Evolutionary conservation across 805 yeast genomes (phyloP), one percentile per base, ranked within the genome.

Genomic region (Teunomyces atbi): DNA sequence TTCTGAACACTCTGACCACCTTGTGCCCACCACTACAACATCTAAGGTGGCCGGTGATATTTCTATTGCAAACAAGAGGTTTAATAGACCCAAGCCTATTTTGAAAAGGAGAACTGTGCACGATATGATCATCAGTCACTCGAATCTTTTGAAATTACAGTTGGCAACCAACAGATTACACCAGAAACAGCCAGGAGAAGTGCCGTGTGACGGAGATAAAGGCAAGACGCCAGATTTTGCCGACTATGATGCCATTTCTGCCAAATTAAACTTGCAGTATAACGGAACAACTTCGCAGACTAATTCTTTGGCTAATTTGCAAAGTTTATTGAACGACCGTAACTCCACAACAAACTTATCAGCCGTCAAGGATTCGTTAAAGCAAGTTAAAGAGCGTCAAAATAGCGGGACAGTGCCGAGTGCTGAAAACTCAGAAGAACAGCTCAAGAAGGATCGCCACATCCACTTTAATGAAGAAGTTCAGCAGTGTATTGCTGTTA

Each of bases 381-480:
- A 36, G 26, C 39, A 36, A 13, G 7, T 36, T 11, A 36, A 36
- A 21, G 39, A 20, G 13, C 16, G 11, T 12, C 39, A 36, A 21
- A 12, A 23, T 15, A 20, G 20, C 12, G 36, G 18, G 8, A 29
- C 44, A 3, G 28, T 27, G 11, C 20, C 29, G 33, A 23, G 38
- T 33, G 40, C 21, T 20, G 15, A 20, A 6, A n/a, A 6, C 15
- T 21, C 18, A 8, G 44, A 44, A 8, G 42, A 36, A 11, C 29
- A 26, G 10, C 16, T 54, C 18, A 72, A 71, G 46, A 45, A 42
- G 32, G 75, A 69, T 53, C 79, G 95, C 50, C 96, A 80, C 56
- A 91, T 94, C 50, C 98, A 91, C 66, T 94, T 94, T 69, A 94
- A 86, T 63, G 95, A 89, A 61, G 82, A 90, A 45, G 99, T 94